Percentiles rank a stretch among this genome's conserved stretches.
Conservation (phyloP, 768 basidiomycete genomes). For the Dacryopinax primogenitus region DNA sequence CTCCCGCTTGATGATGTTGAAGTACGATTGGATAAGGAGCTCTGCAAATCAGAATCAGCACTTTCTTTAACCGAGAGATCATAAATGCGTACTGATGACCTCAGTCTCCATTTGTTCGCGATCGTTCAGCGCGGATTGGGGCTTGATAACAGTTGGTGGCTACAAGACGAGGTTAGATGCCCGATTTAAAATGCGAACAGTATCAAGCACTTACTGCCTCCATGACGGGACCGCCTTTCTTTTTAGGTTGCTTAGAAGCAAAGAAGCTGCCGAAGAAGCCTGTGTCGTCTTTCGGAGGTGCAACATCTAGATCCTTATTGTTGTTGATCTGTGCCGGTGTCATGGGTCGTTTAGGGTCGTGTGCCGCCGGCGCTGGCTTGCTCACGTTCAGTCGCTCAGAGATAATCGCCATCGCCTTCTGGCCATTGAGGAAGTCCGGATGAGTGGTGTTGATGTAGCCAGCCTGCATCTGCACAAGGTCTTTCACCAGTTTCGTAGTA, state of each 20-base stretch:
- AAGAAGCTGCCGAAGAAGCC: conserved; percentile 97
- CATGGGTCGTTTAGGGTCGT: conserved; percentile 64
- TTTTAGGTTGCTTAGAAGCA: conserved; percentile 41
- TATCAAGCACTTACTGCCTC: conserved; percentile 37
- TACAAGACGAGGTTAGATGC: conserved; percentile 30
- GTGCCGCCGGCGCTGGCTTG: conserved; percentile 49
- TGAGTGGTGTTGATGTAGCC: conserved; percentile 99
- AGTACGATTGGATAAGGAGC: conserved; percentile 90
- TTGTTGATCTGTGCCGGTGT: conserved; percentile 64
- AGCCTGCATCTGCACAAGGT: conserved; percentile 97
- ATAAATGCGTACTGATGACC: conserved; percentile 69
- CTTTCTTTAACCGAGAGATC: not conserved
- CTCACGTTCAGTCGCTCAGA: conserved; percentile 67
- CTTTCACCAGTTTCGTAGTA: conserved; percentile 85
- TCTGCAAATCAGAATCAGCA: conserved; percentile 37
- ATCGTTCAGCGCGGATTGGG: conserved; percentile 81
- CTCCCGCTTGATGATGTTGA: conserved; percentile 96
- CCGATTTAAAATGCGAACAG: not conserved
- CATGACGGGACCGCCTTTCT: conserved; percentile 45
- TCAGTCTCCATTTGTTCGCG: conserved; percentile 97
- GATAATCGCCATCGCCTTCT: conserved; percentile 90
- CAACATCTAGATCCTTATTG: conserved; percentile 86
- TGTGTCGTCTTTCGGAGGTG: conserved; percentile 73
- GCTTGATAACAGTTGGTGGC: conserved; percentile 78
- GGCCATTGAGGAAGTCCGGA: conserved; percentile 94